Evolutionary conservation across 108 stramenopile genomes (phyloP).

Genomic region (Skeletonema menzelii): DNA sequence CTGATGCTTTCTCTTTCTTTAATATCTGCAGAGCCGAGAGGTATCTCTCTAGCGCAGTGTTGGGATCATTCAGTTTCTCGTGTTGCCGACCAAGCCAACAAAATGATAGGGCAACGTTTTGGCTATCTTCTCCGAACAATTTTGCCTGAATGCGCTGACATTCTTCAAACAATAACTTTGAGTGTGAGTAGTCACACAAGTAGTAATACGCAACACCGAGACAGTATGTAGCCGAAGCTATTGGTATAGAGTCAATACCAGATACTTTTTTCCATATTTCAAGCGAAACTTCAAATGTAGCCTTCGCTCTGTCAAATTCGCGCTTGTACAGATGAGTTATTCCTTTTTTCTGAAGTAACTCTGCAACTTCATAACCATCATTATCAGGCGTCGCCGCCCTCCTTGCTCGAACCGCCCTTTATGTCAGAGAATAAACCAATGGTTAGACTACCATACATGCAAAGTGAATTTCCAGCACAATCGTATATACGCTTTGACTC

Average conservation of each 20-base stretch:
- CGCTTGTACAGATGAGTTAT: constrained; percentile 37
- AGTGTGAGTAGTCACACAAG: constrained; percentile 37
- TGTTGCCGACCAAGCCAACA: constrained; percentile 48
- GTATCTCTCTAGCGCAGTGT: constrained; percentile 37
- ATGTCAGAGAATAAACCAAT: not conserved
- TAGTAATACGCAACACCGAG: constrained; percentile 45
- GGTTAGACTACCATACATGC: not conserved
- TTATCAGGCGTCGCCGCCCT: constrained; percentile 9
- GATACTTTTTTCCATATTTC: constrained; percentile 31
- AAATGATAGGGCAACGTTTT: constrained; percentile 20
- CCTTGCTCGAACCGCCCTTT: constrained; percentile 35
- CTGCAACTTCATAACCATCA: constrained; percentile 39
- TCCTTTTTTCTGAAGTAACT: constrained; percentile 43
- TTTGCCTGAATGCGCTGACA: constrained; percentile 33
- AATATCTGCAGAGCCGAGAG: constrained; percentile 43
- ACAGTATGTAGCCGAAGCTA: constrained; percentile 35
- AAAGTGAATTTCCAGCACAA: not conserved
- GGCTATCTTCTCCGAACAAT: constrained; percentile 21
- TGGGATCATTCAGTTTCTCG: constrained; percentile 23
- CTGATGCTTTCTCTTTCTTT: constrained; percentile 29
- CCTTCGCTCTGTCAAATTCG: constrained; percentile 43
- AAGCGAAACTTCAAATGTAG: constrained; percentile 40
- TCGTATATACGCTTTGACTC: not conserved
- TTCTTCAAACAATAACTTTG: constrained; percentile 44
- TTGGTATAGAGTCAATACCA: constrained; percentile 21